Evolutionary conservation across 2,329 filamentous ascomycete genomes (phyloP), one percentile per base, ranked within the genome.

Genomic region (Cladosporium sp.): DNA sequence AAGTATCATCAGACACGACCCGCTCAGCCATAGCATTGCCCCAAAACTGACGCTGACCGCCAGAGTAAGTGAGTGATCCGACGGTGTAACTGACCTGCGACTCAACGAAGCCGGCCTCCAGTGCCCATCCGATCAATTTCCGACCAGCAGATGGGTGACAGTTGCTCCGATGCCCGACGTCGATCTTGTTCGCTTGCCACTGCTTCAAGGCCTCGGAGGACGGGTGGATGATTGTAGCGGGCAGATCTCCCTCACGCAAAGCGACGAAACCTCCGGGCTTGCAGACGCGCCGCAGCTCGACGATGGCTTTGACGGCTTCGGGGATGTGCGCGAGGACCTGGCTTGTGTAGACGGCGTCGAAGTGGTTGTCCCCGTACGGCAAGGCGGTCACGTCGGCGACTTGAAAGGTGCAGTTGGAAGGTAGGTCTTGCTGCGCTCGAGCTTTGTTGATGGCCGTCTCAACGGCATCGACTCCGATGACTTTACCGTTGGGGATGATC

Each of bases 311-410:
- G 0, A 83, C 73, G 0, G 84, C 84, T 67, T 85, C 79, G 16
- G 75, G 72, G 3, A 88, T 75, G 72, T 88, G 86, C 67, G 84
- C 79, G 8, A 88, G 75, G 2, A 88, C 81, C 72, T 88, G 85
- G 70, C 87, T 84, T 44, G 80, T 81, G 69, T 83, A 82, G 3
- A 87, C 83, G n/a, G 88, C 74, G 68, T 88, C 86, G 69, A 88
- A 88, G n/a, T 5, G 76, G 74, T 11, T 78, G 65, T 86, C 81
- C 0, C 76, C 66, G 40, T 53, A 31, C 2, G 76, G 66, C 62
- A 84, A 77, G 18, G 72, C 68, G 67, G 81, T 78, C 7, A 80
- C 81, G 75, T 80, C 76, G 14, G 76, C 77, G 21, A 71, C 68
- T 23, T 72, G 70, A 62, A 80, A 80, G 1, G 69, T 69, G 16